phyloP scores from a whole-genome alignment of 148 eudicot species.

The Fallopia convolvulus region DNA sequence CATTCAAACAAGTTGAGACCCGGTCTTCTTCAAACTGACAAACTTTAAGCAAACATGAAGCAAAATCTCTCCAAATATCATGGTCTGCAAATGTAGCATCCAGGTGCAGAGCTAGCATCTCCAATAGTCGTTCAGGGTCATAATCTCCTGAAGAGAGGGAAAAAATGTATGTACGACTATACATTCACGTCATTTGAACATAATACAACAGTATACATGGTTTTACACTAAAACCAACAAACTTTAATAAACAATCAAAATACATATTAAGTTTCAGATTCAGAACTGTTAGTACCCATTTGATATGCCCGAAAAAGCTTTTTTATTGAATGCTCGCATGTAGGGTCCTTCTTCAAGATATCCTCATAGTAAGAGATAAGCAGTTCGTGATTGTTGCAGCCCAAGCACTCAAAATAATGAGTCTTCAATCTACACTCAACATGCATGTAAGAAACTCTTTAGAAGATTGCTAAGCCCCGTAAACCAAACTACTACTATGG shows the following conservation, averaged over 20 bases:
- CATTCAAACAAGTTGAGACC: conserved; percentile 41
- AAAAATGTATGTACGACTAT: not conserved
- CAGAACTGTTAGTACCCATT: conserved; percentile 32
- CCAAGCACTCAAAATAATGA: conserved; percentile 51
- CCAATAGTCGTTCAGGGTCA: conserved; percentile 42
- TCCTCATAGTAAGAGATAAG: conserved; percentile 52
- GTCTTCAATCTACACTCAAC: conserved; percentile 46
- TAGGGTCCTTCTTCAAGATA: conserved; percentile 69
- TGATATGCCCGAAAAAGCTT: conserved; percentile 54
- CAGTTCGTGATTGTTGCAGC: conserved; percentile 31
- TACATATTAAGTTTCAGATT: not conserved
- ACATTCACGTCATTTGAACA: not conserved
- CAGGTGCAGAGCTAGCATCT: conserved; percentile 74
- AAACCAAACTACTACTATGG: not conserved
- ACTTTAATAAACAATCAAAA: not conserved
- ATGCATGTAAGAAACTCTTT: not conserved
- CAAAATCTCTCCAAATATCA: conserved; percentile 63
- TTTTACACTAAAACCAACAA: not conserved
- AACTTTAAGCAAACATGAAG: conserved; percentile 52
- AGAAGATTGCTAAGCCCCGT: not conserved
- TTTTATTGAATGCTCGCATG: conserved; percentile 53
- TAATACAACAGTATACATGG: not conserved
- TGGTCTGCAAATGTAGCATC: conserved; percentile 54
- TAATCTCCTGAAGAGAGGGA: conserved; percentile 46
- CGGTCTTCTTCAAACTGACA: conserved; percentile 56